Base-by-base conservation (phyloP, 1,284 basidiomycete species). In the Naganishia cerealis region DNA sequence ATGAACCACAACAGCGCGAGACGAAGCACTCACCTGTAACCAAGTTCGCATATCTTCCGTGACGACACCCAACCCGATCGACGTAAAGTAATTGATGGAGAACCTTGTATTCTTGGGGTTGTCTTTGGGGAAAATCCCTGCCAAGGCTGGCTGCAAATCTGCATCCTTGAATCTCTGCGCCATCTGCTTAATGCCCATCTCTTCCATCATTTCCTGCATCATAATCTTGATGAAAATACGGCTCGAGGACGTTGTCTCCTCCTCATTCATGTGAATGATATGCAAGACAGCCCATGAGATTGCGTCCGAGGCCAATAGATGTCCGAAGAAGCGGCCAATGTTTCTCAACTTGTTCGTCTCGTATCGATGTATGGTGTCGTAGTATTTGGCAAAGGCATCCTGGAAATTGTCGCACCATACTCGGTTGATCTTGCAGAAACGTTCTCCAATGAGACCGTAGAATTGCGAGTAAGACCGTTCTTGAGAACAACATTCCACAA, bases 401-500 rank as follows among this genome's bases (percentile, higher is more conserved):
- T 98, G 92, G 78, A 92, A 92, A 71, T 85, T 86, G 56, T 94
- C 92, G 53, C 89, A 90, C 94, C 95, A 99, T 12, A 91, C 85
- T 36, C 92, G 89, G 79, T 96, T 94, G 73, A 99, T 85, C 81
- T 96, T 96, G 83, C 91, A 91, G 82, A 99, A 94, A 13, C 95
- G 89, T 81, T 99, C 95, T 65, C 93, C 94, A 74, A 97, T 87
- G 42, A 97, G 87, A 24, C 95, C 95, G 77, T 95, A 99, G 84
- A 97, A 99, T 50, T 87, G 92, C 12, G 91, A 91, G 80, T 97
- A 99, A 0, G 95, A 94, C 5, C 95, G 90, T 79, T 99, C 95
- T 83, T 99, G 95, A 2, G 95, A 99, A 79, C 95, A 99, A 88
- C 95, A 99, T 77, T 99, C 95, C 80, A 99, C 90, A 70, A 99